A percentile compares a stretch with the other conserved stretches of the same genome.
Conservation (phyloP, 345 rosid genomes). For the Gossypioides kirkii region DNA sequence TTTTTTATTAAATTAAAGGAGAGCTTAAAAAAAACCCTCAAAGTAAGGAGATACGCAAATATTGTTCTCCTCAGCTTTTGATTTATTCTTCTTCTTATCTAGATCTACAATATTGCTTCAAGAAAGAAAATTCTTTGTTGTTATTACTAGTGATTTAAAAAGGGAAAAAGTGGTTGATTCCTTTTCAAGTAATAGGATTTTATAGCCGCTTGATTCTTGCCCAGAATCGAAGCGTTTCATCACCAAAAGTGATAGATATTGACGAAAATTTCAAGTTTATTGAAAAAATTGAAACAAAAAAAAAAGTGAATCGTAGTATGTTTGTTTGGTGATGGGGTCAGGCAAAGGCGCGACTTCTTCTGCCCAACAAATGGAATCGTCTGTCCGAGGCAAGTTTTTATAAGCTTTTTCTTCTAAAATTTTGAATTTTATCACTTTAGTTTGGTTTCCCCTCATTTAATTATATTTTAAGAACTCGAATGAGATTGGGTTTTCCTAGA, state of each 20-base stretch:
- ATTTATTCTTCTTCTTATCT: background rate
- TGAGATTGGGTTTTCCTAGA: background rate
- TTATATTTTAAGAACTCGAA: background rate
- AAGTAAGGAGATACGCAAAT: background rate
- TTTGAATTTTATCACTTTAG: background rate
- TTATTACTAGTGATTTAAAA: background rate
- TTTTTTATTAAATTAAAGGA: background rate
- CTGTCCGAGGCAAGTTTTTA: constrained; percentile 25
- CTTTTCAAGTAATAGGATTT: background rate
- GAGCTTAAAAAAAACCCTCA: background rate
- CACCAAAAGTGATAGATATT: background rate
- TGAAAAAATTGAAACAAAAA: background rate
- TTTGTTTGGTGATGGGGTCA: constrained; percentile 25
- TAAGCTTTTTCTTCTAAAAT: background rate
- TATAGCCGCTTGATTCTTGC: constrained; percentile 1
- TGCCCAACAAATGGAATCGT: constrained; percentile 19
- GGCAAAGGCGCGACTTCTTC: constrained; percentile 29
- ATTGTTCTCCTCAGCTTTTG: background rate
- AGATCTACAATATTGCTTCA: background rate
- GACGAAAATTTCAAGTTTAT: background rate
- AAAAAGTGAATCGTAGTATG: background rate
- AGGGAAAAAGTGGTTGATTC: background rate
- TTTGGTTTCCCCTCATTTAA: background rate
- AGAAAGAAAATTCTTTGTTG: background rate
- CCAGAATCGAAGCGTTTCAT: background rate